Evolutionary conservation across 78 protist species (phyloP).

Genomic region (slime mould (Dictyostelium discoideum)): DNA sequence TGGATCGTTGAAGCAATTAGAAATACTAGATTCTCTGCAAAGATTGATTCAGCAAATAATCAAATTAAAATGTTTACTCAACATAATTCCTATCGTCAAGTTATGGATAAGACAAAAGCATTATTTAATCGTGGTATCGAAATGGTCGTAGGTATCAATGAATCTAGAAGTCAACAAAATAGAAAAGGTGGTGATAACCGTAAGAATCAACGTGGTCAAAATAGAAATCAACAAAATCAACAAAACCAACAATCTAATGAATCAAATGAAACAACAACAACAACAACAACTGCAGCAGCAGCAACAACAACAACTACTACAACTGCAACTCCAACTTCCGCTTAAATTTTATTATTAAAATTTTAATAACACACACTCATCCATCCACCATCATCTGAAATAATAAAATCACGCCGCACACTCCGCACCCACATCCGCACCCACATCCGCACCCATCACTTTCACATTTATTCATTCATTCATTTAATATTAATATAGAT

Average conservation of each 20-base stretch:
- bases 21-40: constrained; percentile 90
- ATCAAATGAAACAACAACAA: not conserved
- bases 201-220: constrained; percentile 5
- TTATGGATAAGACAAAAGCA: constrained; percentile 92
- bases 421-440: too few species aligned
- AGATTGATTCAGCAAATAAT: constrained; percentile 88
- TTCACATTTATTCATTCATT: not conserved
- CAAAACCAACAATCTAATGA: not conserved
- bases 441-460: not conserved
- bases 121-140: constrained; percentile 78
- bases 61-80: constrained; percentile 90
- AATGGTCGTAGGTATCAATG: constrained; percentile 73
- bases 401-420: not conserved
- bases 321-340: not conserved
- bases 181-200: constrained; percentile 32
- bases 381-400: not conserved
- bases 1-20: constrained; percentile 95
- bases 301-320: not conserved
- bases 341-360: not conserved
- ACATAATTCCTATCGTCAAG: constrained; percentile 85
- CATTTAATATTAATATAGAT: not conserved
- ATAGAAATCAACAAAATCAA: constrained; percentile 1
- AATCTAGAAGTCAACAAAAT: constrained; percentile 43
- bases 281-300: not conserved
- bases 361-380: too few species aligned